phyloP scores from a whole-genome alignment of 2,329 filamentous ascomycete genomes.

The Phyllosticta capitalensis region DNA sequence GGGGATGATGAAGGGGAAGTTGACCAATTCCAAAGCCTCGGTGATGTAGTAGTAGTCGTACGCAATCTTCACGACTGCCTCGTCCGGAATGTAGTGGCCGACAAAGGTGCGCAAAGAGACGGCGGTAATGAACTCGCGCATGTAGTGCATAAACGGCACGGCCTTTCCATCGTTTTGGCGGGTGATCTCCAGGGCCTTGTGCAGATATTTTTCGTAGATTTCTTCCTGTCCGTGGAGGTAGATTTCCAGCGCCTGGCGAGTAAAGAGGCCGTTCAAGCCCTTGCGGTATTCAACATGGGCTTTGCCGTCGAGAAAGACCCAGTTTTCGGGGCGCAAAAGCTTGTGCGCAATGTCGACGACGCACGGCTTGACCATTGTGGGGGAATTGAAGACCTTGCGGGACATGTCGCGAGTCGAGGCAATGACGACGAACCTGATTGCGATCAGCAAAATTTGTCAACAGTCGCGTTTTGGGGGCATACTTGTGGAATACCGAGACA shows the following conservation, averaged over 20 bases:
- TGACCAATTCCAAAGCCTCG: conserved; percentile 89
- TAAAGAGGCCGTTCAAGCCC: conserved; percentile 90
- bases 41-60: conserved; percentile 97
- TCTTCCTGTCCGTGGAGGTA: conserved; percentile 92
- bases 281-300: conserved; percentile 95
- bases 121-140: conserved; percentile 91
- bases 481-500: conserved; percentile 99
- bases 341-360: conserved; percentile 93
- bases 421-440: conserved; percentile 81
- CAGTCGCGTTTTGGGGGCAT: conserved; percentile 16
- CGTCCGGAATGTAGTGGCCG: conserved; percentile 86
- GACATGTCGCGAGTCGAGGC: conserved; percentile 91
- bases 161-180: conserved; percentile 61
- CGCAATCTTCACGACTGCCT: conserved; percentile 84
- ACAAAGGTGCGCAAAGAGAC: conserved; percentile 96
- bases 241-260: conserved; percentile 71
- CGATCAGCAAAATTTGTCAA: background rate
- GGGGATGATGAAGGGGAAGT: conserved; percentile 93
- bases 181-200: conserved; percentile 66
- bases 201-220: conserved; percentile 81
- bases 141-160: conserved; percentile 78
- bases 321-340: conserved; percentile 83
- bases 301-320: conserved; percentile 95
- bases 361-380: conserved; percentile 83
- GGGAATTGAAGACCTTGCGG: conserved; percentile 94